Conservation (phyloP, 768 basidiomycete species). For the Porphyrellus cyaneotinctus region DNA sequence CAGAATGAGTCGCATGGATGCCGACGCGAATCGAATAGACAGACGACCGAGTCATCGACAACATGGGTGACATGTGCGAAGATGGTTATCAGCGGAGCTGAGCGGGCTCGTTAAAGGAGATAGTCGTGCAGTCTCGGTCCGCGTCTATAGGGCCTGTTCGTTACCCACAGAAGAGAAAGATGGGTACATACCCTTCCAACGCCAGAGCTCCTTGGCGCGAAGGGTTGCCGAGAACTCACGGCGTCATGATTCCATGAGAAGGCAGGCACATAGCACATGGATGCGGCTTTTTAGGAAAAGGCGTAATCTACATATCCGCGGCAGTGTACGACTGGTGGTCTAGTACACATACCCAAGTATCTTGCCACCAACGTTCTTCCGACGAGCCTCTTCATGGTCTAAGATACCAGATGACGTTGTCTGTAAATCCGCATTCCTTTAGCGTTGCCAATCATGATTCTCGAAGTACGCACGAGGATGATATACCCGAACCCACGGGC, state of each 20-base stretch:
- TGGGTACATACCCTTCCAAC: background rate
- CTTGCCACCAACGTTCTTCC: constrained; percentile 97
- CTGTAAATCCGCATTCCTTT: constrained; percentile 34
- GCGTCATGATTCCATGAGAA: background rate
- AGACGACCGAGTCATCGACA: too few species aligned
- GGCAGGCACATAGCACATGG: background rate
- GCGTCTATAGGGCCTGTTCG: too few species aligned
- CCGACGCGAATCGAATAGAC: too few species aligned
- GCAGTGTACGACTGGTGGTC: constrained; percentile 13
- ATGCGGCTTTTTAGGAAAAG: constrained; percentile 11
- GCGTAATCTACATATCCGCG: constrained; percentile 23
- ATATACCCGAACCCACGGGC: constrained; percentile 95
- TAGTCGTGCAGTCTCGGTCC: too few species aligned
- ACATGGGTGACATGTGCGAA: too few species aligned
- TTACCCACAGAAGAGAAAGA: too few species aligned
- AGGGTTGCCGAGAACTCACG: background rate
- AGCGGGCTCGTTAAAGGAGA: too few species aligned
- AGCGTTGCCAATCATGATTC: background rate
- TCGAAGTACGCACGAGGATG: constrained; percentile 66
- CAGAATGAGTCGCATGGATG: too few species aligned
- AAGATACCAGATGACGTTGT: constrained; percentile 98
- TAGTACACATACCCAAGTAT: constrained; percentile 91
- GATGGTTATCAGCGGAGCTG: too few species aligned
- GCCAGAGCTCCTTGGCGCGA: background rate
- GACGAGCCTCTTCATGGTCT: constrained; percentile 98